phyloP scores from a whole-genome alignment of 768 basidiomycete genomes.

The Pluteus cervinus region DNA sequence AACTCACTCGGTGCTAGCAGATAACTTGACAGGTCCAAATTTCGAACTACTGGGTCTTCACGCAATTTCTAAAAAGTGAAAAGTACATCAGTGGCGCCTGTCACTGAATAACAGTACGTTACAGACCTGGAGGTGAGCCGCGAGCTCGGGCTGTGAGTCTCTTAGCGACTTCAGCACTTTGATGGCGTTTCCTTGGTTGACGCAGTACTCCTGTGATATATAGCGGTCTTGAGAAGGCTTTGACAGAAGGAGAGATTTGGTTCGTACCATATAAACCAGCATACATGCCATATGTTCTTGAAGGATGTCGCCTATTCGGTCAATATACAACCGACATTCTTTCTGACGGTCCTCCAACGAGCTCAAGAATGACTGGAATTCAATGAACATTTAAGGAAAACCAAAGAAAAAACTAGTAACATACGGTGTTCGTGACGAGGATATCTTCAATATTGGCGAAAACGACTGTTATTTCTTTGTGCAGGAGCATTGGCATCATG shows the following conservation, averaged over 20 bases:
- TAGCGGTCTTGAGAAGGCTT: neutral
- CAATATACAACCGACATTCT: conserved; percentile 86
- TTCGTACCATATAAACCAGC: conserved; percentile 69
- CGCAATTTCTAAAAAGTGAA: conserved; percentile 50
- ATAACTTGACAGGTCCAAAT: conserved; percentile 86
- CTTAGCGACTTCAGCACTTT: conserved; percentile 71
- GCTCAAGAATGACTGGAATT: conserved; percentile 68
- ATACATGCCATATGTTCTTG: conserved; percentile 70
- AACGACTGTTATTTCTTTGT: conserved; percentile 73
- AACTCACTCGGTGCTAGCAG: conserved; percentile 82
- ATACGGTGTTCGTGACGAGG: conserved; percentile 78
- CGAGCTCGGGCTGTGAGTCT: conserved; percentile 60
- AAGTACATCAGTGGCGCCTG: neutral
- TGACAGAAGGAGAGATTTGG: neutral
- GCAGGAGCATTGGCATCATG: conserved; percentile 64
- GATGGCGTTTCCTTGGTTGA: conserved; percentile 78
- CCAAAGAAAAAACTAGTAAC: conserved; percentile 12
- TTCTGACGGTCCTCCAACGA: conserved; percentile 89
- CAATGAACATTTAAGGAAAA: neutral
- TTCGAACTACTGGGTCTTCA: conserved; percentile 72
- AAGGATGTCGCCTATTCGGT: conserved; percentile 82
- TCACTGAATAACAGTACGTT: neutral
- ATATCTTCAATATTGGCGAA: conserved; percentile 96
- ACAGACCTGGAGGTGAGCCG: conserved; percentile 60
- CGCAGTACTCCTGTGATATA: conserved; percentile 68